A percentile compares a stretch with the other conserved stretches of the same genome.
Conservation (phyloP, 2,329 filamentous ascomycete species). For the Botrytis medusae region DNA sequence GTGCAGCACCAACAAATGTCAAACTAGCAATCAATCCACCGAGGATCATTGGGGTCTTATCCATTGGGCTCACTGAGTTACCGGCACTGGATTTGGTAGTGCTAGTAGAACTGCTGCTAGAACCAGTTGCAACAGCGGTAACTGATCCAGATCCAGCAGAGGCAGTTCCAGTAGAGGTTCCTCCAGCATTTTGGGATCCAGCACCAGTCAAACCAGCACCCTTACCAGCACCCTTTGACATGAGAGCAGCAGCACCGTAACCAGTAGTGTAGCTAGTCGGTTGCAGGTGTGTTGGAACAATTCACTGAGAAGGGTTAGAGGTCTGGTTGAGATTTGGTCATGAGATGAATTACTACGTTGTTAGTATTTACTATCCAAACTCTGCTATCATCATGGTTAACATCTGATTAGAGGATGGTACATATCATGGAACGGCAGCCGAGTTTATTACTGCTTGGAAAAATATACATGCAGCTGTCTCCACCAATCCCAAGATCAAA, state of each 20-base stretch:
- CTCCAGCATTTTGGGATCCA: conserved; percentile 37
- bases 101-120: conserved; percentile 6
- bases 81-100: conserved; percentile 19
- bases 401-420: conserved; percentile 2
- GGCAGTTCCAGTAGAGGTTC: conserved; percentile 35
- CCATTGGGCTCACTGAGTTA: conserved; percentile 26
- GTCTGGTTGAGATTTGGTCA: conserved; percentile 25
- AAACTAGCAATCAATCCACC: conserved; percentile 28
- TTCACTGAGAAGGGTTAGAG: conserved; percentile 20
- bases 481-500: conserved; percentile 12
- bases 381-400: neutral
- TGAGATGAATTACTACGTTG: conserved; percentile 26
- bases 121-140: conserved; percentile 27
- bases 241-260: conserved; percentile 43
- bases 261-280: conserved; percentile 11
- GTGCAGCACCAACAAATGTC: conserved; percentile 29
- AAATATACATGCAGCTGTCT: conserved; percentile 17
- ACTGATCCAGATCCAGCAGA: conserved; percentile 34
- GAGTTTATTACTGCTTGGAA: conserved; percentile 24
- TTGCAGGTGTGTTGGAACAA: conserved; percentile 17
- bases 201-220: conserved; percentile 44
- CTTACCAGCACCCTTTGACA: conserved; percentile 49
- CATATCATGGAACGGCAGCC: conserved; percentile 14
- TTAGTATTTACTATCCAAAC: neutral
- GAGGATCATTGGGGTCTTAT: conserved; percentile 28